Evolutionary conservation across 176 grass and related monocot species (phyloP).

Genomic region (Guadua angustifolia): DNA sequence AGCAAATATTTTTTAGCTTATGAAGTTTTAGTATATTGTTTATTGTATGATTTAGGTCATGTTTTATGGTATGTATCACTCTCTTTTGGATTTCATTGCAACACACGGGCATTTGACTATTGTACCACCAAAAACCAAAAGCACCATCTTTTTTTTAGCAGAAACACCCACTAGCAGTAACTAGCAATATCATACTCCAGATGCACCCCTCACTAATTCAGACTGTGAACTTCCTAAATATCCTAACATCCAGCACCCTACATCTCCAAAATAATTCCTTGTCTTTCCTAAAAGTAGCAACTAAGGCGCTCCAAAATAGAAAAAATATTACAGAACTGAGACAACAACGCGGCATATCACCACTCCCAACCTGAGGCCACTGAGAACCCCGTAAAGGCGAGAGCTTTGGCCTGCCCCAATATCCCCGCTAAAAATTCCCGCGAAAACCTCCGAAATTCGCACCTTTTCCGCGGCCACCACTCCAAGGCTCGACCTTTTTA

Average conservation of each 20-base stretch:
- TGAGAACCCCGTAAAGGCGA: neutral
- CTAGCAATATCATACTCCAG: neutral
- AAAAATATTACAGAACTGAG: neutral
- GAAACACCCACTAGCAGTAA: neutral
- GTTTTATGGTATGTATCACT: no score
- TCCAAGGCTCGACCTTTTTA: neutral
- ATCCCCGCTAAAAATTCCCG: neutral
- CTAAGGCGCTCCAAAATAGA: neutral
- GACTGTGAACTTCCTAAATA: neutral
- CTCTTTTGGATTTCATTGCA: no score
- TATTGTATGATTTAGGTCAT: no score
- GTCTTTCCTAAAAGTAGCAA: neutral
- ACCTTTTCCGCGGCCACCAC: conserved; percentile 27
- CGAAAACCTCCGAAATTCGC: conserved; percentile 27
- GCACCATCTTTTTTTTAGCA: neutral
- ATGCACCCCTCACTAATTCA: neutral
- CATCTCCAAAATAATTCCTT: neutral
- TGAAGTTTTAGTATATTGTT: no score
- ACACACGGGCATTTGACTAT: no score
- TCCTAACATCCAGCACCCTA: neutral
- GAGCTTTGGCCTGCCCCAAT: neutral
- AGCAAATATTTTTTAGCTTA: no score
- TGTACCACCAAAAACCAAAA: neutral
- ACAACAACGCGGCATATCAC: neutral
- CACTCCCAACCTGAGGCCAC: neutral